These are phyloP conservation scores for Diutina scorzettiae DNA, from an alignment of 1,139 yeast genomes.

Conservation along the genomic window DNA sequence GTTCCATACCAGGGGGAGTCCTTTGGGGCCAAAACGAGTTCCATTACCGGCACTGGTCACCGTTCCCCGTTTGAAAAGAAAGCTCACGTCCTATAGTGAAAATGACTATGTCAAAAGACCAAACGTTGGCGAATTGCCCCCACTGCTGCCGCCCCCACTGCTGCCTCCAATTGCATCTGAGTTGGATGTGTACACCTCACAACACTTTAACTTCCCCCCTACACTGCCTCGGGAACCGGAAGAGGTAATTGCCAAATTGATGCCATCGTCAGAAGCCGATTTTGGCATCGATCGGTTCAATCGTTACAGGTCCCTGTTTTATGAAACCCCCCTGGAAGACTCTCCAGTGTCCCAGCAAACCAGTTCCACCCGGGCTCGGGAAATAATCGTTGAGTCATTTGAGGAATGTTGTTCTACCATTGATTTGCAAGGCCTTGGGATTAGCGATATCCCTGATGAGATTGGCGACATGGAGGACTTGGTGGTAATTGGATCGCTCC, in stretches of 20 bases:
- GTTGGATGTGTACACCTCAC: not conserved
- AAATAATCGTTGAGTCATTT: slow-evolving; percentile 25
- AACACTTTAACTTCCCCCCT: slow-evolving; percentile 1
- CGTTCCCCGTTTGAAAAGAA: slow-evolving; percentile 29
- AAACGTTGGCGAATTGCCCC: slow-evolving; percentile 10
- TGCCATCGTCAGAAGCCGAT: slow-evolving; percentile 26
- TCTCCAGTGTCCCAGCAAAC: slow-evolving; percentile 7
- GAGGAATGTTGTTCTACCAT: slow-evolving; percentile 28
- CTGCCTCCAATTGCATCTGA: not conserved
- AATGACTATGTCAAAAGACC: slow-evolving; percentile 29
- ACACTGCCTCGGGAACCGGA: not conserved
- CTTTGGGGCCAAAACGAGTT: slow-evolving; percentile 11
- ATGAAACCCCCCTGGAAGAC: slow-evolving; percentile 13
- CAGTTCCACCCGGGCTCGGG: slow-evolving; percentile 17
- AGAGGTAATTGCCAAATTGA: slow-evolving; percentile 9
- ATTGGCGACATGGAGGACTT: slow-evolving; percentile 41
- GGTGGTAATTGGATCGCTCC: slow-evolving; percentile 25
- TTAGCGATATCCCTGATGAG: slow-evolving; percentile 40
- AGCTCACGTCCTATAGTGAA: slow-evolving; percentile 33
- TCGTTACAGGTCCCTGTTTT: slow-evolving; percentile 20
- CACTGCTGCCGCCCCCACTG: slow-evolving; percentile 6
- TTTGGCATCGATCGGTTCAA: slow-evolving; percentile 36
- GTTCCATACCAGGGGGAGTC: slow-evolving; percentile 18
- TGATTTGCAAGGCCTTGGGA: slow-evolving; percentile 29
- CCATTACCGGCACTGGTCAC: slow-evolving; percentile 15